Conservation (phyloP, 169 alveolate species). For the Plasmodium vivax region DNA sequence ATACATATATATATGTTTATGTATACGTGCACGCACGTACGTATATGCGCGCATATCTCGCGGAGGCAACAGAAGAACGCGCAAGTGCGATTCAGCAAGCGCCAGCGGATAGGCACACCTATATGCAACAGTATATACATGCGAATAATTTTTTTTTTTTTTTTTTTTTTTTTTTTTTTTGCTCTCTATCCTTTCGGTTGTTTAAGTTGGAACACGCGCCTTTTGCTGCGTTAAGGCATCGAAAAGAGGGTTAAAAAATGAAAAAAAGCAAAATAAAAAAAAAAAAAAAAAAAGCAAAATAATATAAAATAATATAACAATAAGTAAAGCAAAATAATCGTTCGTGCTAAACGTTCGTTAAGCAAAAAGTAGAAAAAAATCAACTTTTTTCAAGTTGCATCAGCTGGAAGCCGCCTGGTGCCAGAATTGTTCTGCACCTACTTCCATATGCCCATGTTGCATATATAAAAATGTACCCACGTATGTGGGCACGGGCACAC, state of each 20-base stretch:
- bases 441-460: background rate
- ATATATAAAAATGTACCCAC: background rate
- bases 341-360: background rate
- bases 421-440: background rate
- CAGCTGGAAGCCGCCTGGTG: background rate
- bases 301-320: background rate
- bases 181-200: background rate
- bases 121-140: background rate
- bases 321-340: background rate
- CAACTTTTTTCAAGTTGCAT: background rate
- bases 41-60: background rate
- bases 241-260: background rate
- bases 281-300: no score
- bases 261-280: no score
- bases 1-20: background rate
- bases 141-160: background rate
- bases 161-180: background rate
- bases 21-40: background rate
- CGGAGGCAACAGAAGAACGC: background rate
- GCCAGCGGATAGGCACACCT: background rate
- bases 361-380: background rate
- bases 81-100: background rate
- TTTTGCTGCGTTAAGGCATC: background rate
- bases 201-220: background rate
- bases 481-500: background rate